phyloP scores from a whole-genome alignment of 495 filamentous ascomycete species.

The Tuber magnatum region DNA sequence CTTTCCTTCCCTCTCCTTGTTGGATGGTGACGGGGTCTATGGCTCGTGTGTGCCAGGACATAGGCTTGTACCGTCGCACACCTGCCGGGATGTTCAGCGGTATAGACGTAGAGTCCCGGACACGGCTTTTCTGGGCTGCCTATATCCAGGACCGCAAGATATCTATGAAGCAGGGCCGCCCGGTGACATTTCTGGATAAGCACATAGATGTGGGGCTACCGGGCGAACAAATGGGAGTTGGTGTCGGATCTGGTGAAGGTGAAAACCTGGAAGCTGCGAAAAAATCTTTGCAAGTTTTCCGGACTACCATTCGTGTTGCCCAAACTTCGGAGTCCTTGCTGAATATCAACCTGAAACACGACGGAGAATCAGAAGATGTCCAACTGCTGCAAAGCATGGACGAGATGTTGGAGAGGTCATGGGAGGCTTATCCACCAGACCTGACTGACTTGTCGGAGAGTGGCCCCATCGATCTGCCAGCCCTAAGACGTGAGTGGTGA shows the following conservation, averaged over 20 bases:
- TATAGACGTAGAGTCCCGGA: slow-evolving; percentile 33
- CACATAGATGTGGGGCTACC: slow-evolving; percentile 38
- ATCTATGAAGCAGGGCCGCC: slow-evolving; percentile 33
- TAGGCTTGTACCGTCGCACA: slow-evolving; percentile 33
- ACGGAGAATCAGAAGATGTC: slow-evolving; percentile 33
- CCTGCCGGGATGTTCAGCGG: slow-evolving; percentile 25
- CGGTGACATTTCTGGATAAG: slow-evolving; percentile 33
- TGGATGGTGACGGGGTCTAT: slow-evolving; percentile 40
- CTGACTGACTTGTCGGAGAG: slow-evolving; percentile 33
- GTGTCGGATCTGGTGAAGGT: background rate
- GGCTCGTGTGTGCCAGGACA: slow-evolving; percentile 39
- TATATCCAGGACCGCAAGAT: slow-evolving; percentile 40
- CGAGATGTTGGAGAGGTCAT: slow-evolving; percentile 37
- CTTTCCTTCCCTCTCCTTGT: slow-evolving; percentile 38
- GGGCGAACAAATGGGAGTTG: slow-evolving; percentile 7
- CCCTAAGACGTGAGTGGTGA: slow-evolving; percentile 30
- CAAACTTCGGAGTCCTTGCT: slow-evolving; percentile 24
- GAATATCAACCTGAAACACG: slow-evolving; percentile 26
- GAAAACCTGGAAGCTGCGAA: slow-evolving; percentile 8
- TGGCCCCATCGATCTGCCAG: slow-evolving; percentile 34
- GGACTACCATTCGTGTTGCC: slow-evolving; percentile 35
- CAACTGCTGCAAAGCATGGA: slow-evolving; percentile 32
- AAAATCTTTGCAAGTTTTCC: slow-evolving; percentile 24
- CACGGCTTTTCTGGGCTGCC: slow-evolving; percentile 40
- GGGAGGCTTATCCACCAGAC: slow-evolving; percentile 38